Evolutionary conservation across 164 flowering plant genomes (phyloP), one percentile per base, ranked within the genome.

Genomic region (Santalum album): DNA sequence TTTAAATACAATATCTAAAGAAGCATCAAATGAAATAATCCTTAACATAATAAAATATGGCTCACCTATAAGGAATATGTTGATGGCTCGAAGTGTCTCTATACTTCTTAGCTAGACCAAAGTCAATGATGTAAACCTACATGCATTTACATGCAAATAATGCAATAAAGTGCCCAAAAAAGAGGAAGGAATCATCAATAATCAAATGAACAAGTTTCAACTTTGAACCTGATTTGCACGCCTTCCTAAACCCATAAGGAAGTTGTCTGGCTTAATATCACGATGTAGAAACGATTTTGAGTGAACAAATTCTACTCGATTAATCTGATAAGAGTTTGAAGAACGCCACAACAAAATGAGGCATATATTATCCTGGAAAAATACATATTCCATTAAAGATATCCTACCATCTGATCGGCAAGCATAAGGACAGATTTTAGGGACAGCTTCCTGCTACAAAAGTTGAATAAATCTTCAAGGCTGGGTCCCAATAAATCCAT

Each of bases 401-500:
- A n/a, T 65, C 79, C 64, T 62, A 82, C 88, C 58, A 79, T 58
- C 60, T 82, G 84, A 74, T 82, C 83, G 27, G 85, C 85, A 50
- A 80, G 85, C 88, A 82, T 82, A 52, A 82, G 57, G 18, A 79
- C 88, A 17, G 88, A 71, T 64, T 82, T 82, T 72, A 82, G 64
- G 10, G 83, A 68, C 39, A 82, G 71, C 62, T 72, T 82, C 61
- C 84, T 66, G 57, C 65, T 72, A 62, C 88, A 82, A 51, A 75
- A 77, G 57, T 79, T 79, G 46, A 82, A 82, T 49, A 82, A 65
- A 60, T 82, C 84, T 64, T 82, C 88, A 32, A 82, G 68, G 60
- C 87, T 82, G 34, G 84, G 87, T 14, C 87, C 87, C 50, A 82
- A 82, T 61, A 82, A 84, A 45, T 82, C 88, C 68, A 82, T 82